Evolutionary conservation across 129 eudicot genomes (phyloP).

Genomic region (Kitagawia praeruptora): DNA sequence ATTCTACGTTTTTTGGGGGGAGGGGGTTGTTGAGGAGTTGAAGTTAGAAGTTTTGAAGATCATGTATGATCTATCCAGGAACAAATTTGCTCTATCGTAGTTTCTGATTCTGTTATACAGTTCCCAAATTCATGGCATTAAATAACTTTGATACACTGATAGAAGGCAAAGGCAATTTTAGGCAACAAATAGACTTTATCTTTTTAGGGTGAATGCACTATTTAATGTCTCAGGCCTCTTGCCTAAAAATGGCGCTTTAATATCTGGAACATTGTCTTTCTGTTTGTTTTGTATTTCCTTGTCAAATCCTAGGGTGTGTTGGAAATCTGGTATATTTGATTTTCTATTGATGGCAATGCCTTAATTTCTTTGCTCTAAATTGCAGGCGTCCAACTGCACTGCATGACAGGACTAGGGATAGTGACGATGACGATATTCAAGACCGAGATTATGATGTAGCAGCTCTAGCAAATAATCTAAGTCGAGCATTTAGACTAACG

Average conservation of each 20-base stretch:
- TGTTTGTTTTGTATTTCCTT: neutral
- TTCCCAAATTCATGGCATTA: neutral
- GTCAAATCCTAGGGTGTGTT: neutral
- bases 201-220: neutral
- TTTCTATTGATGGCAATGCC: neutral
- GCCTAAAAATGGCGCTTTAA: neutral
- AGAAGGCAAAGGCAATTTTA: neutral
- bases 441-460: too few species aligned
- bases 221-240: neutral
- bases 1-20: neutral
- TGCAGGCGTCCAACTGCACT: constrained; percentile 85
- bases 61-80: neutral
- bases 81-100: neutral
- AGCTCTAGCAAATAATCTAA: too few species aligned
- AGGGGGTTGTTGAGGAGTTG: neutral
- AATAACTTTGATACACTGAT: too few species aligned
- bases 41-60: neutral
- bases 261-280: neutral
- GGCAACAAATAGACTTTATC: neutral
- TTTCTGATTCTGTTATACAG: neutral
- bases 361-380: neutral
- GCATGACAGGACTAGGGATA: constrained; percentile 80
- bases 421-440: too few species aligned
- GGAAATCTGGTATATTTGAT: neutral
- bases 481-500: too few species aligned